These are phyloP conservation scores for Casuarina cunninghamiana DNA, from an alignment of 306 rosid genomes.

Conservation along the genomic window DNA sequence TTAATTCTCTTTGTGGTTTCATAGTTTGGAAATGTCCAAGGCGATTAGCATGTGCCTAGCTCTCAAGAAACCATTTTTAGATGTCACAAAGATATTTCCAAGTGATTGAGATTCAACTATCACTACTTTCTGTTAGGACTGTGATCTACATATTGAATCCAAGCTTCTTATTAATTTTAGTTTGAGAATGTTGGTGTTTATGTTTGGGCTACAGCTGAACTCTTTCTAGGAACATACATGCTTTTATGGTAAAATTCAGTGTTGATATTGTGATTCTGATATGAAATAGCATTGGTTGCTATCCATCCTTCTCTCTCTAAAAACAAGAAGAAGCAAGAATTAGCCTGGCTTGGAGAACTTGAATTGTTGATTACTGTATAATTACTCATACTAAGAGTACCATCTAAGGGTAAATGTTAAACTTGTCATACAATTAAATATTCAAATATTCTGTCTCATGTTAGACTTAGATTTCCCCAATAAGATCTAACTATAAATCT, in stretches of 20 bases:
- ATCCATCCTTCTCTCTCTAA: background rate
- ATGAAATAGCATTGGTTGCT: slow-evolving; percentile 2
- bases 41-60: background rate
- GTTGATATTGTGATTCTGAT: background rate
- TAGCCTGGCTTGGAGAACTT: background rate
- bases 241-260: background rate
- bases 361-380: background rate
- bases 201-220: slow-evolving; percentile 1
- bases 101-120: background rate
- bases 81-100: background rate
- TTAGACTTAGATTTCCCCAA: too few relatives aligned
- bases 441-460: too few relatives aligned
- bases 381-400: too few relatives aligned
- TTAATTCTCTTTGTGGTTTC: background rate
- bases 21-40: background rate
- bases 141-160: background rate
- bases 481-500: background rate
- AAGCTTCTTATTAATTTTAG: background rate
- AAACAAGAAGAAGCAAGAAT: background rate
- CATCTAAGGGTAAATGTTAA: too few relatives aligned
- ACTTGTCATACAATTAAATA: too few relatives aligned
- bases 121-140: background rate
- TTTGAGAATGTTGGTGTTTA: background rate
- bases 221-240: background rate
- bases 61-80: background rate